These are phyloP conservation scores for Thermochaetoides thermophila DNA, from an alignment of 495 filamentous ascomycete genomes.

Conservation along the genomic window DNA sequence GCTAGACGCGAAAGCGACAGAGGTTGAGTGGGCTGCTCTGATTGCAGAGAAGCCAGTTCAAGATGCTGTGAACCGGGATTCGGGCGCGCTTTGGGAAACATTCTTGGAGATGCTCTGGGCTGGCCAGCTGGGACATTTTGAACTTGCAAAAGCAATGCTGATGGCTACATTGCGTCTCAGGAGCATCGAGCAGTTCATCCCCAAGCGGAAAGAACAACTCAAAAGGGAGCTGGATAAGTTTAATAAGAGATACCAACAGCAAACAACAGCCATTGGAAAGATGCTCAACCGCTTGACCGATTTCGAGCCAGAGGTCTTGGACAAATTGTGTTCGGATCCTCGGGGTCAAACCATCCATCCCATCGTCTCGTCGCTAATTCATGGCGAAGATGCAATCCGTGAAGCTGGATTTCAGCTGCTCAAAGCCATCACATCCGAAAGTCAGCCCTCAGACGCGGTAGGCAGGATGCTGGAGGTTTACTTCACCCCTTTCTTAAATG, in stretches of 20 bases:
- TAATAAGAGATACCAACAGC: constrained; percentile 55
- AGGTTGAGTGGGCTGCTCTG: constrained; percentile 55
- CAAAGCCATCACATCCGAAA: constrained; percentile 60
- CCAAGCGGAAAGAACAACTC: constrained; percentile 29
- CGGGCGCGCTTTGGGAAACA: constrained; percentile 58
- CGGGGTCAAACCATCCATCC: constrained; percentile 43
- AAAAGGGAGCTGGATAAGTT: constrained; percentile 42
- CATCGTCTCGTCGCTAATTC: constrained; percentile 52
- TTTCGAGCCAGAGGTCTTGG: constrained; percentile 49
- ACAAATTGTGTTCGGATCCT: constrained; percentile 45
- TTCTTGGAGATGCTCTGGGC: constrained; percentile 53
- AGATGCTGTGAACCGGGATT: constrained; percentile 48
- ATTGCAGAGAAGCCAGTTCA: constrained; percentile 44
- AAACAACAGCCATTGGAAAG: constrained; percentile 52
- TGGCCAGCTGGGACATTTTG: constrained; percentile 43
- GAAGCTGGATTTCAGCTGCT: constrained; percentile 65
- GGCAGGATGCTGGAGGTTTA: constrained; percentile 49
- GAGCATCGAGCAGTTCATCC: constrained; percentile 56
- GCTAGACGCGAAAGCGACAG: constrained; percentile 60
- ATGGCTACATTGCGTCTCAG: constrained; percentile 52
- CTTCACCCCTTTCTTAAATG: constrained; percentile 29
- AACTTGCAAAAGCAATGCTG: constrained; percentile 56
- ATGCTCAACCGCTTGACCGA: constrained; percentile 64
- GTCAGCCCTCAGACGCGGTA: constrained; percentile 58
- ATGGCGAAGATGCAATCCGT: constrained; percentile 51